Evolutionary conservation across 176 grass and related monocot species (phyloP), one percentile per base, ranked within the genome.

Genomic region (Phoenix dactylifera): DNA sequence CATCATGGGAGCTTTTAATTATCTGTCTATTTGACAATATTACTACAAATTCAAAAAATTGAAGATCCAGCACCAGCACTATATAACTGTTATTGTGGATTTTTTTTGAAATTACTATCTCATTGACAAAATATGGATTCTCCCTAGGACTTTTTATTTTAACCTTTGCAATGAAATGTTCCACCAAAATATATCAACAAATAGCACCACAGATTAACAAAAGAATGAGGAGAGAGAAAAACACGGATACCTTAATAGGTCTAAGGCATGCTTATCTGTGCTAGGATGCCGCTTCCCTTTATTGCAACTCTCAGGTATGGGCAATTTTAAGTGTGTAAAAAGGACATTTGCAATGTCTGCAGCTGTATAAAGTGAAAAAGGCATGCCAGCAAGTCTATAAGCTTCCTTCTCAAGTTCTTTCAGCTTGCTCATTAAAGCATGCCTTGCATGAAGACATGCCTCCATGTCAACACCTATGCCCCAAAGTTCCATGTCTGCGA

Each of bases 391-490:
- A 53, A 96, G 75, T 76, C 20, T 79, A 60, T 90, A 75, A 26
- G 86, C 91, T 75, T 96, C 75, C 58, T 80, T 90, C 77, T 90
- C 86, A 64, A 96, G 83, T 57, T 90, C 83, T 74, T 84, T 96
- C 26, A 96, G 69, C 68, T 85, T 96, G 70, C 69, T 90, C 59
- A 87, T 85, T 74, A 96, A 77, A 79, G 82, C 68, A 74, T 90
- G 77, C 44, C 91, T 84, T 20, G 78, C 83, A 50, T 12, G 73
- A 54, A 96, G 83, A 55, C 86, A 96, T 59, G 80, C 80, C 65
- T 96, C 91, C 86, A 96, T 90, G 76, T 96, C 80, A 77, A 88
- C 80, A 57, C 86, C 91, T 54, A 96, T 81, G 51, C 91, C 91
- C 80, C 91, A 85, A 67, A 85, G 69, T 64, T 90, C 91, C 91